A percentile compares a stretch with the other conserved stretches of the same genome.
phyloP scores from a whole-genome alignment of 495 filamentous ascomycete species.

The Penicillium steckii region DNA sequence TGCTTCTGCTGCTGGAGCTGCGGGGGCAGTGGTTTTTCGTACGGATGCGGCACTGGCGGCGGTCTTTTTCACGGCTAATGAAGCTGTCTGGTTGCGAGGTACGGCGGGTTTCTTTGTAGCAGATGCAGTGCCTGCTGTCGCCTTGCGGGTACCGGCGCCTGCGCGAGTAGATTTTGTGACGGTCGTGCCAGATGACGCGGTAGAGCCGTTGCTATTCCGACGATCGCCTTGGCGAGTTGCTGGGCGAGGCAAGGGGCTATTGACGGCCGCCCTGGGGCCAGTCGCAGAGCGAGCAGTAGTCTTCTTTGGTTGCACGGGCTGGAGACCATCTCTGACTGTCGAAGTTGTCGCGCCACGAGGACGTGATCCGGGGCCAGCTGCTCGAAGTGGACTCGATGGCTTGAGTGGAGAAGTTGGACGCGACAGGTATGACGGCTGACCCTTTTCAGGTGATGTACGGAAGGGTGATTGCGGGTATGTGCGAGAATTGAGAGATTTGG shows the following conservation, averaged over 20 bases:
- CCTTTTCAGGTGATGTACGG: constrained; percentile 41
- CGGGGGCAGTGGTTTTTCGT: constrained; percentile 37
- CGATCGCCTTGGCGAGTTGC: constrained; percentile 46
- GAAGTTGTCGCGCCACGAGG: constrained; percentile 35
- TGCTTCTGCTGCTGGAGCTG: constrained; percentile 29
- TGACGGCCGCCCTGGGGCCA: constrained; percentile 25
- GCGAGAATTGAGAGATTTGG: constrained; percentile 77
- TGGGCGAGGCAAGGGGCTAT: constrained; percentile 36
- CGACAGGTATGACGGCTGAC: constrained; percentile 49
- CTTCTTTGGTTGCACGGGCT: constrained; percentile 33
- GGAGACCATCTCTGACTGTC: constrained; percentile 24
- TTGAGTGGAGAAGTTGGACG: constrained; percentile 56
- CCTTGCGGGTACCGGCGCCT: constrained; percentile 46
- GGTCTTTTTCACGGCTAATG: constrained; percentile 38
- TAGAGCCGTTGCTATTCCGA: constrained; percentile 39
- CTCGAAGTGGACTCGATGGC: constrained; percentile 50
- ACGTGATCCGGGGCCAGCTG: constrained; percentile 32
- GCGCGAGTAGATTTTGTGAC: constrained; percentile 56
- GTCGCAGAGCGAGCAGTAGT: constrained; percentile 31
- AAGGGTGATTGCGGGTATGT: constrained; percentile 61
- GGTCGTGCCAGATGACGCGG: constrained; percentile 52
- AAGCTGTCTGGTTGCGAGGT: constrained; percentile 32
- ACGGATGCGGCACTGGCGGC: constrained; percentile 26
- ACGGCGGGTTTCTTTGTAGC: constrained; percentile 43
- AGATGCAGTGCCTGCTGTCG: constrained; percentile 46